A percentile compares a stretch with the other conserved stretches of the same genome.
phyloP scores from a whole-genome alignment of 495 filamentous ascomycete genomes.

The Daldinia decipiens region DNA sequence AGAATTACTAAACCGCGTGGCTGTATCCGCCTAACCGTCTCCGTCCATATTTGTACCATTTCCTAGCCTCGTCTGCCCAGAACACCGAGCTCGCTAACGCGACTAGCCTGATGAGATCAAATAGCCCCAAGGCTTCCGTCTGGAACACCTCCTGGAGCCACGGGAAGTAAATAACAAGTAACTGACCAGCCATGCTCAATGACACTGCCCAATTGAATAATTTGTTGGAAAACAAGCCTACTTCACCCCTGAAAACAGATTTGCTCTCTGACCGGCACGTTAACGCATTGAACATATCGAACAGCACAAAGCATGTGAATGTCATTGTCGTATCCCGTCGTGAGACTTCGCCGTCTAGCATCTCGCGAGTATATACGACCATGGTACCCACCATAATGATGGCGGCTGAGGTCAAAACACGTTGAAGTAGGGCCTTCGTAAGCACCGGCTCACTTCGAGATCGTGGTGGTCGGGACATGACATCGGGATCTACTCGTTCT shows the following conservation, averaged over 20 bases:
- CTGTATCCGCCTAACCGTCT: slow-evolving; percentile 58
- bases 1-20: slow-evolving; percentile 56
- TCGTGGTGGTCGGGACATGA: slow-evolving; percentile 92
- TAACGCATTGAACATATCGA: slow-evolving; percentile 98
- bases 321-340: slow-evolving; percentile 99
- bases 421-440: slow-evolving; percentile 79
- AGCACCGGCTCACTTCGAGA: slow-evolving; percentile 85
- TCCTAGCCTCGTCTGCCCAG: slow-evolving; percentile 92
- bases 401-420: slow-evolving; percentile 85
- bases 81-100: slow-evolving; percentile 86
- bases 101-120: slow-evolving; percentile 77
- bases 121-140: slow-evolving; percentile 81
- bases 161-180: slow-evolving; percentile 92
- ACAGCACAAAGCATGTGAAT: slow-evolving; percentile 97
- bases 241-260: slow-evolving; percentile 84
- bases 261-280: slow-evolving; percentile 93
- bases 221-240: slow-evolving; percentile 81
- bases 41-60: slow-evolving; percentile 68
- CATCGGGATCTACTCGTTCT: slow-evolving; percentile 91
- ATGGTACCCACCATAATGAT: slow-evolving; percentile 95
- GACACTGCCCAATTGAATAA: slow-evolving; percentile 97
- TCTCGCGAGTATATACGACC: slow-evolving; percentile 88
- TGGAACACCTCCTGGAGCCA: slow-evolving; percentile 94
- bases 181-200: slow-evolving; percentile 82
- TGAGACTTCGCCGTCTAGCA: slow-evolving; percentile 83